Evolutionary conservation across 768 basidiomycete genomes (phyloP).

Genomic region (Suillus americanus): DNA sequence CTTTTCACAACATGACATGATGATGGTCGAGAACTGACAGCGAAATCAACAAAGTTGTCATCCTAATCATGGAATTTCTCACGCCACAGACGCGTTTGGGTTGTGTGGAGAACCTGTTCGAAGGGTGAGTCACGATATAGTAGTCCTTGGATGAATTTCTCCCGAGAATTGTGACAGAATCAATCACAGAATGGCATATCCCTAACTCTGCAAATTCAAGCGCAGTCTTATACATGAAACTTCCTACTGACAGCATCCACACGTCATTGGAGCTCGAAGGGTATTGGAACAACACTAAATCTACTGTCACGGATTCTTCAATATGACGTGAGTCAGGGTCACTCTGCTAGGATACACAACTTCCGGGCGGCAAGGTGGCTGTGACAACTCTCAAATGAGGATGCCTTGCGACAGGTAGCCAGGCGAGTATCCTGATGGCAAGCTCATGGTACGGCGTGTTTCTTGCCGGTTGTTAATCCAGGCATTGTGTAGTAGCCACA

Average conservation of each 20-base stretch:
- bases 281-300: neutral
- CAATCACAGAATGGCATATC: neutral
- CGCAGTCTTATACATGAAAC: neutral
- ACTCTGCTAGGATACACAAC: neutral
- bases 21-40: neutral
- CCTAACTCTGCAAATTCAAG: neutral
- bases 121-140: neutral
- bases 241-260: neutral
- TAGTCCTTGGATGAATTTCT: neutral
- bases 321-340: neutral
- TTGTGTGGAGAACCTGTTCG: neutral
- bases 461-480: neutral
- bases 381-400: neutral
- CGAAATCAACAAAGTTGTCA: neutral
- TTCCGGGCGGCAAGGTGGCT: neutral
- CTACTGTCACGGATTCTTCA: neutral
- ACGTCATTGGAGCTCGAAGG: neutral
- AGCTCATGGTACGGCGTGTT: neutral
- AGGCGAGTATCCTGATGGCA: neutral
- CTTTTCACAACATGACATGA: neutral
- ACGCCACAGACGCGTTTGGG: constrained; percentile 1
- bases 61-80: neutral
- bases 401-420: neutral
- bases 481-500: neutral
- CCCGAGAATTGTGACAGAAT: neutral